A percentile compares a stretch with the other conserved stretches of the same genome.
phyloP scores from a whole-genome alignment of 495 filamentous ascomycete genomes.

The Podospora pseudocomata region DNA sequence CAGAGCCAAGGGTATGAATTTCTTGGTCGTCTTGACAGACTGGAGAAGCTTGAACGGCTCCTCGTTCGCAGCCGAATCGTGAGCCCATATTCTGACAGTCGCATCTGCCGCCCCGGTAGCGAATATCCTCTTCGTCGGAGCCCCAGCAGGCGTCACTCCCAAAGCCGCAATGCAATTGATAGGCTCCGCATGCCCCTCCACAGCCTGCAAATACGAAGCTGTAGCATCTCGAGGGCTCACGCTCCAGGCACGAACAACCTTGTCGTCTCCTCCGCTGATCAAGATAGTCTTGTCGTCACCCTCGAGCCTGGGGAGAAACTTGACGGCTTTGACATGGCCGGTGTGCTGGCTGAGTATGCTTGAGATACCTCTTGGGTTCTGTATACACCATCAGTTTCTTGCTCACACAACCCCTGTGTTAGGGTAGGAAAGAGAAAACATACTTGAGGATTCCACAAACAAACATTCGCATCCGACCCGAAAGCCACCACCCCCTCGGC shows the following conservation, averaged over 20 bases:
- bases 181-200: conserved; percentile 63
- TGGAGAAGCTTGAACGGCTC: conserved; percentile 55
- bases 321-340: conserved; percentile 77
- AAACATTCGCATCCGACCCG: conserved; percentile 83
- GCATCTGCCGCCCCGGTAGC: conserved; percentile 74
- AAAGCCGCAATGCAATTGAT: conserved; percentile 74
- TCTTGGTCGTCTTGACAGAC: conserved; percentile 67
- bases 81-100: conserved; percentile 71
- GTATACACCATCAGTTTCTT: neutral
- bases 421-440: conserved; percentile 25
- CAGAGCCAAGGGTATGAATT: conserved; percentile 74
- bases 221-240: conserved; percentile 25
- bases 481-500: conserved; percentile 72
- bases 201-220: conserved; percentile 43
- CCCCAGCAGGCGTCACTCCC: conserved; percentile 32
- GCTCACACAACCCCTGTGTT: neutral
- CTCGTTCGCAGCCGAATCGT: conserved; percentile 32
- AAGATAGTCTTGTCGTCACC: conserved; percentile 52
- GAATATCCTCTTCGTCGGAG: conserved; percentile 47
- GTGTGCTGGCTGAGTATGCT: conserved; percentile 75
- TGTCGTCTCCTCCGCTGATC: conserved; percentile 79
- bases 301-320: conserved; percentile 61
- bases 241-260: conserved; percentile 71
- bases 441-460: conserved; percentile 83
- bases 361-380: conserved; percentile 61